Evolutionary conservation across 306 rosid genomes (phyloP).

Genomic region (Clitoria ternatea): DNA sequence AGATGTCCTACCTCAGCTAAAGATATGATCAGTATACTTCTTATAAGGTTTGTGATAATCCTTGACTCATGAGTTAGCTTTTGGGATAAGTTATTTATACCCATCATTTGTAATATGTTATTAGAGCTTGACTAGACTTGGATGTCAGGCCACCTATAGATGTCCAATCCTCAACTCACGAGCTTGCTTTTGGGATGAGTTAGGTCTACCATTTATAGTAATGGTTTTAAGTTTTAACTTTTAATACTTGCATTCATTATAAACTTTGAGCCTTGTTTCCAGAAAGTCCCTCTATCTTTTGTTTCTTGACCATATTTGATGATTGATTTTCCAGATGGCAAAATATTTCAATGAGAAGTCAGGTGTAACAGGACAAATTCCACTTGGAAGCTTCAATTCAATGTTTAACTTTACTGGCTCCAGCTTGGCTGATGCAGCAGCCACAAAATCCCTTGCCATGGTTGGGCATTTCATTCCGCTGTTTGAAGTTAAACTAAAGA

Average conservation of each 20-base stretch:
- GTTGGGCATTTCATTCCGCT: not conserved
- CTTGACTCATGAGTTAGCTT: too few relatives aligned
- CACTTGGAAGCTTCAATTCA: conserved; percentile 65
- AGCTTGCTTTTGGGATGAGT: too few relatives aligned
- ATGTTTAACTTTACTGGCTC: conserved; percentile 64
- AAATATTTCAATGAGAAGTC: conserved; percentile 65
- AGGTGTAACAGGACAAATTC: conserved; percentile 45
- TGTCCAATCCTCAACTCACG: too few relatives aligned
- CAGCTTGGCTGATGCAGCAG: conserved; percentile 63
- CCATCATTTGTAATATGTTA: too few relatives aligned
- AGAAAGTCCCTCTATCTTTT: not conserved
- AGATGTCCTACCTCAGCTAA: too few relatives aligned
- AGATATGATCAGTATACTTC: too few relatives aligned
- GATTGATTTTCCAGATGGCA: conserved; percentile 60
- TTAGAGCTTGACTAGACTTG: too few relatives aligned
- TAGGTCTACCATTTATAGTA: too few relatives aligned
- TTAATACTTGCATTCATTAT: not conserved
- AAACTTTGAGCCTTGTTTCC: not conserved
- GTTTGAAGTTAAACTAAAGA: not conserved
- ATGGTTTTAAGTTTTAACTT: too few relatives aligned
- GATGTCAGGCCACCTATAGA: too few relatives aligned
- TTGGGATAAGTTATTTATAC: too few relatives aligned
- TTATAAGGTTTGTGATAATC: too few relatives aligned
- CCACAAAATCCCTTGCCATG: conserved; percentile 55
- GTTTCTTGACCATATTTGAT: conserved; percentile 16